These are phyloP conservation scores for Triticum monococcum DNA, from an alignment of 176 grass and related monocot genomes.

Conservation along the genomic window DNA sequence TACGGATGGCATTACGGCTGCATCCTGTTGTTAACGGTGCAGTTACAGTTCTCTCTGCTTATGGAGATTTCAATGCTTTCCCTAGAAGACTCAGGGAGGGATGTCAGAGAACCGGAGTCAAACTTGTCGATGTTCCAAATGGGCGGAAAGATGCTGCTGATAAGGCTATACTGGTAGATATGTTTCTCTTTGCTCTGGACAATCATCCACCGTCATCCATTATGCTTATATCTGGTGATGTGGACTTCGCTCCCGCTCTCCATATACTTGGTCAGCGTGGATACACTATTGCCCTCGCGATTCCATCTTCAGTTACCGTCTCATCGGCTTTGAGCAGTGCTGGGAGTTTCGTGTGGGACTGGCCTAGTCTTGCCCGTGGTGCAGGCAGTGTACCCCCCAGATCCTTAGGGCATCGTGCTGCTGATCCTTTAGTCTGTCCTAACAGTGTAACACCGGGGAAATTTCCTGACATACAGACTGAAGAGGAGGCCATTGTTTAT, in stretches of 20 bases:
- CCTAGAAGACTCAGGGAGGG: conserved; percentile 90
- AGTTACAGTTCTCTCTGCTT: conserved; percentile 88
- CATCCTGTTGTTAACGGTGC: conserved; percentile 72
- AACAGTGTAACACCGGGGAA: conserved; percentile 26
- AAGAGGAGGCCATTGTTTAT: conserved; percentile 70
- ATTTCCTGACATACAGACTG: conserved; percentile 48
- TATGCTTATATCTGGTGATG: conserved; percentile 87
- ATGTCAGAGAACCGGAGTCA: conserved; percentile 85
- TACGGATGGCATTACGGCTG: conserved; percentile 70
- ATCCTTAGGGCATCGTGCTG: conserved; percentile 14
- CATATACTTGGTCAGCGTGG: conserved; percentile 85
- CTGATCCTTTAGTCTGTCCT: conserved; percentile 42
- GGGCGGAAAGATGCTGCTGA: conserved; percentile 85
- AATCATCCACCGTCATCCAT: conserved; percentile 71
- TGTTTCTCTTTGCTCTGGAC: conserved; percentile 87
- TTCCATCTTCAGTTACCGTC: conserved; percentile 68
- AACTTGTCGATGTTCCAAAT: conserved; percentile 87
- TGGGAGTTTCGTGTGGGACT: conserved; percentile 77
- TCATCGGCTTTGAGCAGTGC: conserved; percentile 75
- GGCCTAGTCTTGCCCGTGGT: conserved; percentile 72
- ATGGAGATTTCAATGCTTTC: conserved; percentile 93
- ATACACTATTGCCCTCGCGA: conserved; percentile 69
- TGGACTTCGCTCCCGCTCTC: conserved; percentile 78
- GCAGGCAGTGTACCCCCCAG: conserved; percentile 61
- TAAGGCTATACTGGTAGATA: conserved; percentile 82